A percentile compares a stretch with the other conserved stretches of the same genome.
Conservation (phyloP, 352 stramenopile genomes). For the Globisporangium spiculum region DNA sequence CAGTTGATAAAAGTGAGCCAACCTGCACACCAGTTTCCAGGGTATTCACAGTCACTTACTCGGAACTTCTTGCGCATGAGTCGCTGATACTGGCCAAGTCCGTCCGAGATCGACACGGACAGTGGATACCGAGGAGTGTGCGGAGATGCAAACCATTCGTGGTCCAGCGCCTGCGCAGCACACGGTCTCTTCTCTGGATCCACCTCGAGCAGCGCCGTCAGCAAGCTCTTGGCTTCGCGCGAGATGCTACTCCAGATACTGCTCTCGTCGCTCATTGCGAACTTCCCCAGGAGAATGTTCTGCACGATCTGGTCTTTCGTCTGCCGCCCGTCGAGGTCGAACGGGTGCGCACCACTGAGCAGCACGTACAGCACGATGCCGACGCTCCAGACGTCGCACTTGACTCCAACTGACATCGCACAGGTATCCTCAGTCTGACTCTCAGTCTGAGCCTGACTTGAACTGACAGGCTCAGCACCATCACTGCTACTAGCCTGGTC, state of each 20-base stretch:
- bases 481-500: constrained; percentile 29
- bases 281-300: constrained; percentile 43
- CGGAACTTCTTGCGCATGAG: constrained; percentile 69
- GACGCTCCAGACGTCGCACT: constrained; percentile 86
- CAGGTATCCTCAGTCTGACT: no score
- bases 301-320: constrained; percentile 74
- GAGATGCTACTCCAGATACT: constrained; percentile 49
- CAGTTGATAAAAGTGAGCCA: background rate
- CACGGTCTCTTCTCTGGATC: constrained; percentile 30
- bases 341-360: constrained; percentile 76
- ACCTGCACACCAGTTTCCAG: background rate
- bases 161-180: constrained; percentile 30
- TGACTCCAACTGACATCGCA: constrained; percentile 9
- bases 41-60: constrained; percentile 21
- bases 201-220: constrained; percentile 34
- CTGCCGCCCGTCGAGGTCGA: constrained; percentile 65
- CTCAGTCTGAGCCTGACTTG: background rate
- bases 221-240: constrained; percentile 44
- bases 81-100: constrained; percentile 50
- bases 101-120: constrained; percentile 42
- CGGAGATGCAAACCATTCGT: constrained; percentile 48
- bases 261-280: constrained; percentile 33
- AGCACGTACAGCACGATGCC: constrained; percentile 89
- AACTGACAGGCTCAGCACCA: background rate
- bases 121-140: constrained; percentile 49